phyloP scores from a whole-genome alignment of 768 basidiomycete species.

The Leccinum arenicola region DNA sequence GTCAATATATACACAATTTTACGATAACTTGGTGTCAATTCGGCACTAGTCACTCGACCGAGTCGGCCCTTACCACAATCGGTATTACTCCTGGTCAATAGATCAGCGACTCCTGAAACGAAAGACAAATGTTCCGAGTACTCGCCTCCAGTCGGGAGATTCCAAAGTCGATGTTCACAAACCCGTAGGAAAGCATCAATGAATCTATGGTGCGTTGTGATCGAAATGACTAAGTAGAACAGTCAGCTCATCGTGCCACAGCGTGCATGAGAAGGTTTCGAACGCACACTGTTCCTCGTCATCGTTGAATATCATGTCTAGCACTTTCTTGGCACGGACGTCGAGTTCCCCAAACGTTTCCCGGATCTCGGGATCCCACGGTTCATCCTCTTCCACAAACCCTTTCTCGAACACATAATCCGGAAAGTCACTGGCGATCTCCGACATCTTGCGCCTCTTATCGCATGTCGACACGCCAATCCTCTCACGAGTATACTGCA shows the following conservation, averaged over 20 bases:
- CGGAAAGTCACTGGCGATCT: conserved; percentile 48
- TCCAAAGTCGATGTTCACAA: conserved; percentile 43
- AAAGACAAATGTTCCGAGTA: background rate
- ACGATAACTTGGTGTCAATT: conserved; percentile 6
- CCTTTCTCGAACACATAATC: conserved; percentile 52
- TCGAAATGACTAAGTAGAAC: conserved; percentile 50
- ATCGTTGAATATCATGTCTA: conserved; percentile 54
- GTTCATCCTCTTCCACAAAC: conserved; percentile 59
- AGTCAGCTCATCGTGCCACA: background rate
- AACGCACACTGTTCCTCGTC: conserved; percentile 48
- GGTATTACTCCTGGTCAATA: conserved; percentile 24
- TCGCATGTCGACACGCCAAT: conserved; percentile 73
- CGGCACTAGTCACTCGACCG: background rate
- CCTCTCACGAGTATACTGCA: conserved; percentile 63
- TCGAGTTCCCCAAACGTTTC: conserved; percentile 45
- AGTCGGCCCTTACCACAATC: conserved; percentile 16
- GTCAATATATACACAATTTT: background rate
- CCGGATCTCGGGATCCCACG: conserved; percentile 55
- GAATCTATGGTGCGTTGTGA: conserved; percentile 65
- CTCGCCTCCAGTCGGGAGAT: conserved; percentile 64
- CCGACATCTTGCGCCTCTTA: conserved; percentile 47
- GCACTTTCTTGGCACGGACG: conserved; percentile 28
- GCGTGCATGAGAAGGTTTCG: background rate
- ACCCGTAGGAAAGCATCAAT: conserved; percentile 54
- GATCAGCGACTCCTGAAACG: conserved; percentile 2